Evolutionary conservation across 345 rosid genomes (phyloP).

Genomic region (Melaleuca quinquenervia): DNA sequence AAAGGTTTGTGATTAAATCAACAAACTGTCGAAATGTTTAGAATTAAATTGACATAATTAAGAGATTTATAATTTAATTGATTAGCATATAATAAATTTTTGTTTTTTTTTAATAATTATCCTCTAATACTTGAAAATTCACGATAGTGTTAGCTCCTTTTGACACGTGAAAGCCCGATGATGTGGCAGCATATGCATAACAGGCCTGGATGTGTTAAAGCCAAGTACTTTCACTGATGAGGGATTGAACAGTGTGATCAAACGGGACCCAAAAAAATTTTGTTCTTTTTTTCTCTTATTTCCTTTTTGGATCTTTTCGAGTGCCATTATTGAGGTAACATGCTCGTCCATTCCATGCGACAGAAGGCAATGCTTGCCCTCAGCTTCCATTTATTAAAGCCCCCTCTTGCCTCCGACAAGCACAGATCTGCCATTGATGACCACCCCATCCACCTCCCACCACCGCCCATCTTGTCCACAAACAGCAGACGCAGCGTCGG

Average conservation of each 20-base stretch:
- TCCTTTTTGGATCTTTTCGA: background rate
- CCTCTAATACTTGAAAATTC: too few relatives aligned
- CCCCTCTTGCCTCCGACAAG: background rate
- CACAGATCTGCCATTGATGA: background rate
- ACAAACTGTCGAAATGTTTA: too few relatives aligned
- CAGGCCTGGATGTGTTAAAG: background rate
- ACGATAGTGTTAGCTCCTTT: background rate
- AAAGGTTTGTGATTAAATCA: too few relatives aligned
- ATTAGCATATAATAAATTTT: too few relatives aligned
- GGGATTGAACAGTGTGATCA: background rate
- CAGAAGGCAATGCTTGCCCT: background rate
- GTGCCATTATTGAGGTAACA: background rate
- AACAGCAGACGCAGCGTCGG: background rate
- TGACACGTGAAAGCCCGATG: background rate
- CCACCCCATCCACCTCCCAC: background rate
- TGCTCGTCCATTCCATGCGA: background rate
- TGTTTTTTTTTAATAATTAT: too few relatives aligned
- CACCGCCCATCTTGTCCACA: background rate
- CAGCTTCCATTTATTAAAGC: background rate
- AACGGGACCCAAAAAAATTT: background rate
- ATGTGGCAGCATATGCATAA: background rate
- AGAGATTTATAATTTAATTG: too few relatives aligned
- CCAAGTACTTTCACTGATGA: background rate
- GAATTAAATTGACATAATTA: too few relatives aligned
- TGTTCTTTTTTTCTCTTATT: background rate